Evolutionary conservation across 441 rosid species (phyloP).

Genomic region (Gossypium schwendimanii): DNA sequence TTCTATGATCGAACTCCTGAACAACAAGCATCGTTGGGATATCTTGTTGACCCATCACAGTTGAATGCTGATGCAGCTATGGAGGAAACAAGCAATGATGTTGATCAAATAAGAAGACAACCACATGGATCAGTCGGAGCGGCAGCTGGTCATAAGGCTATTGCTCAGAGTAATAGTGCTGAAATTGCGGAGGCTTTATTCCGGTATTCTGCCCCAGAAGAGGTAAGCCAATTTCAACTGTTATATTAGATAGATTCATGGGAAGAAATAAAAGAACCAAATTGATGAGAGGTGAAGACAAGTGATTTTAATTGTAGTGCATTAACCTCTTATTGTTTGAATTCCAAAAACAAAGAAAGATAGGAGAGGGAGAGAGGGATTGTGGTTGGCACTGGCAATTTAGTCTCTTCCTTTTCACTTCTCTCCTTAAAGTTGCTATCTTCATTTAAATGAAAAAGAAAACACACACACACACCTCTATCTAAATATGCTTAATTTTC

Average conservation of each 20-base stretch:
- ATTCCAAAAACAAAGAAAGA: neutral
- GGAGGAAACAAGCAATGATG: conserved; percentile 24
- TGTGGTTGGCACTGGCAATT: neutral
- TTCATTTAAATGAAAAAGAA: neutral
- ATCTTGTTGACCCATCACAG: conserved; percentile 51
- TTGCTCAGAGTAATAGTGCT: conserved; percentile 67
- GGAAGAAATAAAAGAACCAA: neutral
- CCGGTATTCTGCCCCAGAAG: conserved; percentile 84
- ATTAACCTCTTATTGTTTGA: neutral
- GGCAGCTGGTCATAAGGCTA: conserved; percentile 72
- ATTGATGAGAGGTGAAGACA: neutral
- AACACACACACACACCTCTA: too few species aligned
- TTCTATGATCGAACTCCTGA: conserved; percentile 86
- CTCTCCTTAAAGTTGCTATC: neutral
- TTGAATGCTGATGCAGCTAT: conserved; percentile 27
- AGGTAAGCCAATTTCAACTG: conserved; percentile 34
- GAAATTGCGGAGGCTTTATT: conserved; percentile 32
- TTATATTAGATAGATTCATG: neutral
- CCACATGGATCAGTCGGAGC: conserved; percentile 88
- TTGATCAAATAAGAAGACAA: conserved; percentile 30
- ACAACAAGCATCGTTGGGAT: conserved; percentile 77
- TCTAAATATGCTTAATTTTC: neutral
- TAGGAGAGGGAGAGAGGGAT: neutral
- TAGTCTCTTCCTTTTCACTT: neutral
- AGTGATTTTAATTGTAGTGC: neutral